These are phyloP conservation scores for Cercospora brassicicola DNA, from an alignment of 2,329 filamentous ascomycete genomes.

Conservation along the genomic window DNA sequence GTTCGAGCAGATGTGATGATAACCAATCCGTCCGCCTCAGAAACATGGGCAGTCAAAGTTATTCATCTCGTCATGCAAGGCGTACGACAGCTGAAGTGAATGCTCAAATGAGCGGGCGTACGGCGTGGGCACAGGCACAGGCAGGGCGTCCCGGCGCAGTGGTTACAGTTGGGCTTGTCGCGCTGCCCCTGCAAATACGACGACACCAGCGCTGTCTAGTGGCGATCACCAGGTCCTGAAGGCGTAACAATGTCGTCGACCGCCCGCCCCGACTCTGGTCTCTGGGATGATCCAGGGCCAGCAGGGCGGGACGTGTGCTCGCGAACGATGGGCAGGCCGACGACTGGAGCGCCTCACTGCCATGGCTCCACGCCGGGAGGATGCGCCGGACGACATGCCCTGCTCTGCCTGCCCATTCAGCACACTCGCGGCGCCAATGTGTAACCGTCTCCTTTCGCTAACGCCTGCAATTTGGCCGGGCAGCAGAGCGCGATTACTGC, in stretches of 20 bases:
- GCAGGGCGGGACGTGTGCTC: constrained; percentile 12
- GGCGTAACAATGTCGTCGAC: constrained; percentile 10
- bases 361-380: neutral
- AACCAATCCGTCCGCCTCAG: neutral
- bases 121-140: neutral
- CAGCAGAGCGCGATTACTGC: constrained; percentile 13
- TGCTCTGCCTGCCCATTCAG: neutral
- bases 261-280: constrained; percentile 15
- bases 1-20: neutral
- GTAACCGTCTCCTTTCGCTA: constrained; percentile 19
- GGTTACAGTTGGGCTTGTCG: constrained; percentile 9
- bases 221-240: constrained; percentile 17
- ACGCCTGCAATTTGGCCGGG: constrained; percentile 9
- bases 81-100: neutral
- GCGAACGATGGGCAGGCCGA: constrained; percentile 7
- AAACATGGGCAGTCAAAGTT: neutral
- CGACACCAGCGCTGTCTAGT: constrained; percentile 4
- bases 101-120: constrained; percentile 12
- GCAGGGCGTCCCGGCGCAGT: constrained; percentile 19
- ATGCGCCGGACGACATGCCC: neutral
- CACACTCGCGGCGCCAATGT: neutral
- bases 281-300: constrained; percentile 22
- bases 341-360: constrained; percentile 17
- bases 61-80: constrained; percentile 9
- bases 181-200: constrained; percentile 10